Conservation (phyloP, 352 stramenopile species). For the Phytophthora pisi region DNA sequence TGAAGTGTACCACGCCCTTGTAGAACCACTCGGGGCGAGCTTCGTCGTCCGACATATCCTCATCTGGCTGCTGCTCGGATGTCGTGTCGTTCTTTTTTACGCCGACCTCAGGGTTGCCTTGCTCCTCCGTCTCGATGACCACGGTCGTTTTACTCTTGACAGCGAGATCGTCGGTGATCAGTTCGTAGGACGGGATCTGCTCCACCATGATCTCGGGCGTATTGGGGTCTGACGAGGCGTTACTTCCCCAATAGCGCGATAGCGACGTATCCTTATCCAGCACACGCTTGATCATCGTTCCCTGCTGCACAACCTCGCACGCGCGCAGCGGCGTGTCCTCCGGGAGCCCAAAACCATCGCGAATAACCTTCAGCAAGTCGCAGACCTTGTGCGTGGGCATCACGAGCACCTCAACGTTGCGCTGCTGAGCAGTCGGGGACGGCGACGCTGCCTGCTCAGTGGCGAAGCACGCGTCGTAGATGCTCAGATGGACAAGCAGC, state of each 20-base stretch:
- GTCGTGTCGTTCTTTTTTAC: not conserved
- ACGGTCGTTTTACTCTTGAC: not conserved
- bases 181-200: slow-evolving; percentile 39
- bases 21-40: slow-evolving; percentile 41
- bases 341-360: slow-evolving; percentile 47
- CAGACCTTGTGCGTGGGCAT: slow-evolving; percentile 50
- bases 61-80: not conserved
- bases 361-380: slow-evolving; percentile 62
- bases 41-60: slow-evolving; percentile 16
- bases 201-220: slow-evolving; percentile 64
- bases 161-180: slow-evolving; percentile 16
- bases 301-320: slow-evolving; percentile 67
- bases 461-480: slow-evolving; percentile 78
- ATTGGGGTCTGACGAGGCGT: slow-evolving; percentile 42
- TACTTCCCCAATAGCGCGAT: slow-evolving; percentile 54
- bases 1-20: slow-evolving; percentile 79
- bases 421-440: slow-evolving; percentile 32
- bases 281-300: slow-evolving; percentile 56
- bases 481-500: slow-evolving; percentile 73
- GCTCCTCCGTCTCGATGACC: not conserved
- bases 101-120: not conserved
- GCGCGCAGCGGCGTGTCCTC: slow-evolving; percentile 49
- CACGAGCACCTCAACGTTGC: slow-evolving; percentile 71
- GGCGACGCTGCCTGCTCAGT: slow-evolving; percentile 36
- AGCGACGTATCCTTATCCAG: slow-evolving; percentile 47